Evolutionary conservation across 208 protist species (phyloP).

Genomic region (Trypanosoma brucei): DNA sequence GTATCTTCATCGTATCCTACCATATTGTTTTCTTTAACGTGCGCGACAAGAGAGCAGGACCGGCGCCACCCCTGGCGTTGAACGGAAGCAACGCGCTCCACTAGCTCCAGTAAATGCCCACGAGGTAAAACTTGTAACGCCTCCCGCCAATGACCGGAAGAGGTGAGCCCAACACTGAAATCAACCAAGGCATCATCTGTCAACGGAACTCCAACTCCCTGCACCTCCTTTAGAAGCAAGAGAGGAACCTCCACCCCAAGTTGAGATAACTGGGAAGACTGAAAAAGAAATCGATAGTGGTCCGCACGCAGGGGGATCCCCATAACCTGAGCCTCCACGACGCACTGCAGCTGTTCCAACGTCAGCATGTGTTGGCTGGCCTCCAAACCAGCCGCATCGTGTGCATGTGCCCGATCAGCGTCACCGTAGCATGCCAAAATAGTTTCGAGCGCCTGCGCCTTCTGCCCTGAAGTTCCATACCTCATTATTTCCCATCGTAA

Average conservation of each 20-base stretch:
- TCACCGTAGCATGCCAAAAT: slow-evolving; percentile 37
- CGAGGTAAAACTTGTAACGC: not conserved
- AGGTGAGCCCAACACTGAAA: slow-evolving; percentile 6
- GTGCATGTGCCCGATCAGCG: slow-evolving; percentile 18
- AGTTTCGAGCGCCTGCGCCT: slow-evolving; percentile 34
- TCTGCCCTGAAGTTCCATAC: slow-evolving; percentile 26
- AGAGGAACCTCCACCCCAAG: slow-evolving; percentile 40
- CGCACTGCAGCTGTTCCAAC: slow-evolving; percentile 62
- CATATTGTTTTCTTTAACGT: not conserved
- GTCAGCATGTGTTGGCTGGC: slow-evolving; percentile 29
- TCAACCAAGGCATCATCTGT: slow-evolving; percentile 10
- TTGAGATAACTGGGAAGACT: slow-evolving; percentile 36
- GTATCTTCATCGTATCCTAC: not conserved
- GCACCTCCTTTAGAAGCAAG: slow-evolving; percentile 35
- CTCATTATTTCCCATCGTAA: slow-evolving; percentile 46
- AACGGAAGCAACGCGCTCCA: not conserved
- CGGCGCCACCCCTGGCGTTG: slow-evolving; percentile 13
- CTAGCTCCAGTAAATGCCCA: not conserved
- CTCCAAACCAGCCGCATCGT: slow-evolving; percentile 9
- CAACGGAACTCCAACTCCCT: not conserved
- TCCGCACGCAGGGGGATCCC: slow-evolving; percentile 32
- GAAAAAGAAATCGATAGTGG: slow-evolving; percentile 51
- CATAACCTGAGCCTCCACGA: slow-evolving; percentile 52
- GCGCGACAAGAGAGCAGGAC: slow-evolving; percentile 3
- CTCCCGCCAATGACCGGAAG: slow-evolving; percentile 5